phyloP scores from a whole-genome alignment of 2,329 filamentous ascomycete species.

The Scytalidium lignicola region DNA sequence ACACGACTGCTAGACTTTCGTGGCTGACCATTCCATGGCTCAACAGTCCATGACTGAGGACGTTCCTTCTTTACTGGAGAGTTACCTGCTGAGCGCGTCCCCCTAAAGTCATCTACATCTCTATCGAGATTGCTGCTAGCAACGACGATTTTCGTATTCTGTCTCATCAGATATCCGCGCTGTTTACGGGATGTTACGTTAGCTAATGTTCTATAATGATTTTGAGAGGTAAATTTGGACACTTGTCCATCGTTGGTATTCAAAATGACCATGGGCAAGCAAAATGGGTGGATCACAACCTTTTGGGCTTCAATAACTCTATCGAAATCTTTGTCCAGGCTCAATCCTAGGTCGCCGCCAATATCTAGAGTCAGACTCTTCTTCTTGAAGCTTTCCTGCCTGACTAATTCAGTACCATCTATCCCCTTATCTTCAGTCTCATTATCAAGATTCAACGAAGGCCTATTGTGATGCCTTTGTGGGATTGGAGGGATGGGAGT shows the following conservation, averaged over 20 bases:
- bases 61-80: slow-evolving; percentile 72
- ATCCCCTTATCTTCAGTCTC: slow-evolving; percentile 21
- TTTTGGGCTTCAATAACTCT: slow-evolving; percentile 95
- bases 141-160: slow-evolving; percentile 94
- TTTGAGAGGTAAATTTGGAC: slow-evolving; percentile 27
- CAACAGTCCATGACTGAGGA: slow-evolving; percentile 90
- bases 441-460: slow-evolving; percentile 42
- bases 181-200: slow-evolving; percentile 61
- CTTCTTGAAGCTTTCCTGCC: slow-evolving; percentile 71
- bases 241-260: slow-evolving; percentile 37
- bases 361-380: slow-evolving; percentile 78
- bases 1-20: slow-evolving; percentile 63
- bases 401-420: slow-evolving; percentile 30
- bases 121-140: slow-evolving; percentile 70
- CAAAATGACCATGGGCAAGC: slow-evolving; percentile 14
- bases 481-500: slow-evolving; percentile 59
- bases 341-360: slow-evolving; percentile 70
- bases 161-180: slow-evolving; percentile 97
- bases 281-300: slow-evolving; percentile 56
- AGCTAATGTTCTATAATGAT: slow-evolving; percentile 41
- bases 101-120: slow-evolving; percentile 48
- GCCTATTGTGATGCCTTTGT: slow-evolving; percentile 51
- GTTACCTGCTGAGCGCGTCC: slow-evolving; percentile 56
- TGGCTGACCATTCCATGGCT: slow-evolving; percentile 86
- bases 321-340: slow-evolving; percentile 88